Evolutionary conservation across 257 asterid genomes (phyloP).

Genomic region (Fraxinus excelsior): DNA sequence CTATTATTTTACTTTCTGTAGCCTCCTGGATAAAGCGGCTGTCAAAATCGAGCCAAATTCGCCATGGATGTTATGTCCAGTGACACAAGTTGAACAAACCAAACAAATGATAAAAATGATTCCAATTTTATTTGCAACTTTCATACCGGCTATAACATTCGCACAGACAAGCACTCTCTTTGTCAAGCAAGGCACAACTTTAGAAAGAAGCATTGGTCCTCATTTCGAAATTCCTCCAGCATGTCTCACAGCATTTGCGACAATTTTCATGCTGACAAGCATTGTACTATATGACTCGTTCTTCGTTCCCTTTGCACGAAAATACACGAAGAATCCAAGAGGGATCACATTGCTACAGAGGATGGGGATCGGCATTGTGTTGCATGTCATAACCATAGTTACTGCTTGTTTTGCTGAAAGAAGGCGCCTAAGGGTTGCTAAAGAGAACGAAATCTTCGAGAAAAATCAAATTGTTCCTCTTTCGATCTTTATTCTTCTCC

Average conservation of each 20-base stretch:
- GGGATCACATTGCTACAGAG: slow-evolving; percentile 78
- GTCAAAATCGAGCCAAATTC: slow-evolving; percentile 47
- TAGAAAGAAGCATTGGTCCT: slow-evolving; percentile 45
- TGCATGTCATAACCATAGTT: slow-evolving; percentile 63
- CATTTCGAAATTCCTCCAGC: slow-evolving; percentile 76
- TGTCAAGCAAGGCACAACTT: slow-evolving; percentile 78
- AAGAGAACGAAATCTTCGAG: slow-evolving; percentile 38
- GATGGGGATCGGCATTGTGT: slow-evolving; percentile 74
- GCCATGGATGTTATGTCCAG: slow-evolving; percentile 75
- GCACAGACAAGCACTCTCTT: slow-evolving; percentile 73
- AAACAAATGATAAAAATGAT: slow-evolving; percentile 82
- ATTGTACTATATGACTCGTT: slow-evolving; percentile 68
- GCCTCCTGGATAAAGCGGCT: slow-evolving; percentile 76
- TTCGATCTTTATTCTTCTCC: slow-evolving; percentile 63
- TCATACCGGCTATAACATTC: slow-evolving; percentile 69
- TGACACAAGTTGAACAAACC: slow-evolving; percentile 83
- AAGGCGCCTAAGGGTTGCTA: slow-evolving; percentile 57
- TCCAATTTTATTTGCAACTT: slow-evolving; percentile 61
- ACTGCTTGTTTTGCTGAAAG: slow-evolving; percentile 59
- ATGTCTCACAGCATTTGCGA: slow-evolving; percentile 65
- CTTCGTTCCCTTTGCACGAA: slow-evolving; percentile 41
- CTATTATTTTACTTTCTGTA: slow-evolving; percentile 23
- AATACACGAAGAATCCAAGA: slow-evolving; percentile 71
- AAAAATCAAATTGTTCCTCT: slow-evolving; percentile 57
- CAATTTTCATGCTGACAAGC: slow-evolving; percentile 64